Conservation (phyloP, 345 rosid species). For the Microthlaspi erraticum region DNA sequence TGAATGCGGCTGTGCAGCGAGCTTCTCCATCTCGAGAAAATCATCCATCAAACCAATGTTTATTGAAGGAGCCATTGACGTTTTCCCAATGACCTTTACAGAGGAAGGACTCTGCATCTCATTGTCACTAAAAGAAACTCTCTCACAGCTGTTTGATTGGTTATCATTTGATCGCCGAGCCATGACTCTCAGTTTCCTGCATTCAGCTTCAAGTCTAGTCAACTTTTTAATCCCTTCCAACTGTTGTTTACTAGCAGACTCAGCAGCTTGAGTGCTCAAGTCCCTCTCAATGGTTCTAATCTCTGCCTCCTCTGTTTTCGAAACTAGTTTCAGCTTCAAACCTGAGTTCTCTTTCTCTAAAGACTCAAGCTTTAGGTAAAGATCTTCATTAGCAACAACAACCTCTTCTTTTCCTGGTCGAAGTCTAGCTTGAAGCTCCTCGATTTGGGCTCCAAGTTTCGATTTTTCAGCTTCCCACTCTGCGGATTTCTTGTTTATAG, state of each 20-base stretch:
- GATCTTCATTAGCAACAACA: constrained; percentile 47
- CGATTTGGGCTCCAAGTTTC: constrained; percentile 56
- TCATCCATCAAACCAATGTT: constrained; percentile 90
- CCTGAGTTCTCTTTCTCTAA: constrained; percentile 67
- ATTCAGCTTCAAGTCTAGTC: constrained; percentile 80
- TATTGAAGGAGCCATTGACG: constrained; percentile 47
- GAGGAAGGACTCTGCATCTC: constrained; percentile 58
- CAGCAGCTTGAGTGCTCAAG: constrained; percentile 87
- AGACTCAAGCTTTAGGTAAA: constrained; percentile 56
- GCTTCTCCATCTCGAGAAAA: constrained; percentile 94
- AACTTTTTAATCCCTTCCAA: constrained; percentile 80
- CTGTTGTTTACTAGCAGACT: constrained; percentile 87
- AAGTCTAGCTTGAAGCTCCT: constrained; percentile 55
- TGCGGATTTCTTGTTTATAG: constrained; percentile 52
- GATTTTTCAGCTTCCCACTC: constrained; percentile 70
- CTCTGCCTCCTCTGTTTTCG: constrained; percentile 64
- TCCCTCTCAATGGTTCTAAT: constrained; percentile 74
- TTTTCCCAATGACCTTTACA: constrained; percentile 48
- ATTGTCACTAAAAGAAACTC: constrained; percentile 54
- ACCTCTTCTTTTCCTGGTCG: constrained; percentile 46
- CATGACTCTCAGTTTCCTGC: constrained; percentile 64
- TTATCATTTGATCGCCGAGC: constrained; percentile 70
- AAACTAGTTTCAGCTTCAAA: constrained; percentile 58
- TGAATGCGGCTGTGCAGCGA: constrained; percentile 55
- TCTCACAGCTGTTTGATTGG: constrained; percentile 71